Base-by-base conservation (phyloP, 2,329 filamentous ascomycete species). In the Allantophomopsis lycopodina region DNA sequence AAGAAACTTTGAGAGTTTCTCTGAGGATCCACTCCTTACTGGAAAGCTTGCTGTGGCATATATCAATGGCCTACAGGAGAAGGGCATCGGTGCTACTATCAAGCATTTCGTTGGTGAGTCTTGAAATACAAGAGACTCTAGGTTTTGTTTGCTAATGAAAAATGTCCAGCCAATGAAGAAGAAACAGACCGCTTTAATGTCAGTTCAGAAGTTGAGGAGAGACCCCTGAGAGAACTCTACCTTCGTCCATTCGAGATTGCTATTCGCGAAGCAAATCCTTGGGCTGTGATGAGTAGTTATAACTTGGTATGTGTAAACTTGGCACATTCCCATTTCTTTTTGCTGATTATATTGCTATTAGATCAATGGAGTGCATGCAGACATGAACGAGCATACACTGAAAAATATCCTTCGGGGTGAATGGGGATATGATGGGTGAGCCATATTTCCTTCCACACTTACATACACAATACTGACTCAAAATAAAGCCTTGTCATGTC, bases 1-100 rank as follows among this genome's bases (percentile, higher is more conserved):
- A 14, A 71, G 85, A 43, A 87, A 87, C 46, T 93, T 91, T 48
- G 85, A 93, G 59, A 87, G 83, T 0, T 91, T 87, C 56, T 86
- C 82, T 0, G 85, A 91, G 56, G 85, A 91, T 48, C 84, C 84
- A 0, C 70, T 79, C 8, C 66, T 93, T 5, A 84, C 83, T 0
- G 83, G 83, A 23, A 81, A 78, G 45, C 62, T 87, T 44, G 79
- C 81, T 11, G 73, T 79, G 1, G 71, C 80, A 43, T 83, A 83
- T 45, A 79, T 84, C 52, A 76, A 73, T 36, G 82, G 81, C 7
- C 63, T 83, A 40, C 84, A 91, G 53, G 76, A 79, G 17, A 78
- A 76, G 44, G 79, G 80, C 1, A 71, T 91, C 31, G 76, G 79
- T 7, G 82, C 84, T 10, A 85, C 83, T 0, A 76, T 88, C 48